A percentile compares a stretch with the other conserved stretches of the same genome.
phyloP scores from a whole-genome alignment of 345 rosid species.

The Geranium brycei region DNA sequence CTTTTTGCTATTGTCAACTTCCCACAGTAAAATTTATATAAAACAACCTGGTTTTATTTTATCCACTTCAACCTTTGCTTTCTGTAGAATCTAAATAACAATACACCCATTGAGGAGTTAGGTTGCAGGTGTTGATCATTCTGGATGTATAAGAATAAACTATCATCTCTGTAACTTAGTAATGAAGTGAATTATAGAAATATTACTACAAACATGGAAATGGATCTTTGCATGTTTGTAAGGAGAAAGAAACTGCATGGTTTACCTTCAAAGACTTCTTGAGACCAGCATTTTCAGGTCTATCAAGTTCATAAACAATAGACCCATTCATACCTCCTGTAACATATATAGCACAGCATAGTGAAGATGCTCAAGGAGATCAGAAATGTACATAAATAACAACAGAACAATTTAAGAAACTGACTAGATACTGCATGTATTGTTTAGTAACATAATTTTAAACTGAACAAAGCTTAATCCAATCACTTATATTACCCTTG shows the following conservation, averaged over 20 bases:
- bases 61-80: slow-evolving; percentile 67
- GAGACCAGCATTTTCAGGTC: slow-evolving; percentile 86
- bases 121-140: slow-evolving; percentile 12
- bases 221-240: not conserved
- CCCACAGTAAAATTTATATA: slow-evolving; percentile 10
- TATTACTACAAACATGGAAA: not conserved
- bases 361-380: not conserved
- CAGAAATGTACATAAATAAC: not conserved
- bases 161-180: not conserved
- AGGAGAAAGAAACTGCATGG: slow-evolving; percentile 4
- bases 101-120: slow-evolving; percentile 26
- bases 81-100: slow-evolving; percentile 56
- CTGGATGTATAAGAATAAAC: slow-evolving; percentile 6
- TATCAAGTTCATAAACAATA: slow-evolving; percentile 65
- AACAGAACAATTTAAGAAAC: not conserved
- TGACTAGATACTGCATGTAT: not conserved
- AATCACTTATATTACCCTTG: not conserved
- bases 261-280: slow-evolving; percentile 64
- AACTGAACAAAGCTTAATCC: not conserved
- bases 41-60: slow-evolving; percentile 45
- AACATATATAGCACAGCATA: slow-evolving; percentile 1
- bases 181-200: not conserved
- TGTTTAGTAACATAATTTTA: not conserved
- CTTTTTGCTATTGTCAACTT: slow-evolving; percentile 7
- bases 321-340: slow-evolving; percentile 96